A percentile compares a stretch with the other conserved stretches of the same genome.
Conservation (phyloP, 2,329 filamentous ascomycete genomes). For the Sclerotiophoma versabilis region DNA sequence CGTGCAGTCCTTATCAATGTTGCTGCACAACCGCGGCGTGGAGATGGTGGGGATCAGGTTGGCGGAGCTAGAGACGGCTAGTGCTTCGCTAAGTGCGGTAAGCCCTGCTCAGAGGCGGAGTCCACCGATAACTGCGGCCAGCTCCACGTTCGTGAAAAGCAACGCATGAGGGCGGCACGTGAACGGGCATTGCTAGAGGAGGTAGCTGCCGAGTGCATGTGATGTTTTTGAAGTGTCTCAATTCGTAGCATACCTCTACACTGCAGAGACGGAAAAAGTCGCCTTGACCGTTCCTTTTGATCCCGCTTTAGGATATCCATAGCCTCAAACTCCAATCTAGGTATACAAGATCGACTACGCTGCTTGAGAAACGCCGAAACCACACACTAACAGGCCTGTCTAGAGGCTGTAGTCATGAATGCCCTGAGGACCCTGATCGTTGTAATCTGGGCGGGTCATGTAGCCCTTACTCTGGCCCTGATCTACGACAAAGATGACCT, state of each 20-base stretch:
- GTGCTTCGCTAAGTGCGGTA: slow-evolving; percentile 13
- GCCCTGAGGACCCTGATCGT: slow-evolving; percentile 69
- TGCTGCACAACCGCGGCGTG: slow-evolving; percentile 8
- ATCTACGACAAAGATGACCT: slow-evolving; percentile 74
- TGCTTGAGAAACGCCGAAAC: background rate
- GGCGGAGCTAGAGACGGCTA: slow-evolving; percentile 19
- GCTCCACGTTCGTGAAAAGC: slow-evolving; percentile 14
- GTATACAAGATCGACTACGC: slow-evolving; percentile 20
- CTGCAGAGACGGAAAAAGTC: background rate
- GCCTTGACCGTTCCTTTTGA: slow-evolving; percentile 11
- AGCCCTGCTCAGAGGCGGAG: slow-evolving; percentile 9
- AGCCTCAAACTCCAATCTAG: slow-evolving; percentile 30
- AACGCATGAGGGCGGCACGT: slow-evolving; percentile 4
- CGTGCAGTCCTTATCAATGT: slow-evolving; percentile 15
- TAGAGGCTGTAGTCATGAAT: slow-evolving; percentile 64
- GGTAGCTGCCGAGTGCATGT: background rate
- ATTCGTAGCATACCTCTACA: background rate
- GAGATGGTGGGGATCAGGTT: slow-evolving; percentile 11
- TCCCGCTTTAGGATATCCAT: slow-evolving; percentile 29
- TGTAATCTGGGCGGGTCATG: slow-evolving; percentile 72
- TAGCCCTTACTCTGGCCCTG: slow-evolving; percentile 72
- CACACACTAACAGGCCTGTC: background rate
- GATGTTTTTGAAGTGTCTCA: background rate
- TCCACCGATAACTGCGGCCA: slow-evolving; percentile 11
- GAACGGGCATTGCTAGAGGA: background rate